phyloP scores from a whole-genome alignment of 2,329 filamentous ascomycete genomes.

The Chrysoporthe puriensis region DNA sequence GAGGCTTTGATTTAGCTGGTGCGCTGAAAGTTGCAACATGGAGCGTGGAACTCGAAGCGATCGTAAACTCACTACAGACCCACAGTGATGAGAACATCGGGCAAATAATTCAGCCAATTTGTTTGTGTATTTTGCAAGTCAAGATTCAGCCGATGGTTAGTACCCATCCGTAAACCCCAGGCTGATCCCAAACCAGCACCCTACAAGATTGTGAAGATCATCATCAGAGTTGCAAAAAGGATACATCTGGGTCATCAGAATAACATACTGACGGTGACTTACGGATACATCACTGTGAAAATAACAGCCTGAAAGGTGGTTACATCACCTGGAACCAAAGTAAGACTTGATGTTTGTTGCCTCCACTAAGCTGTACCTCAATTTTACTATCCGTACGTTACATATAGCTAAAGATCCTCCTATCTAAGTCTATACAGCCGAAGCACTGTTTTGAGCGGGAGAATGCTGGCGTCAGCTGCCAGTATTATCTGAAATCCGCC shows the following conservation, averaged over 20 bases:
- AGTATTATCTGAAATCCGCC: background rate
- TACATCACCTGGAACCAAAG: background rate
- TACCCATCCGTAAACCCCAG: background rate
- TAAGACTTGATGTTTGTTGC: background rate
- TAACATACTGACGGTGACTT: too few relatives aligned
- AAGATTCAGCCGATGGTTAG: background rate
- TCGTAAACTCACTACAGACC: background rate
- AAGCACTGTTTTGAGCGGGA: background rate
- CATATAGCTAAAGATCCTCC: background rate
- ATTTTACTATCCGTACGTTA: background rate
- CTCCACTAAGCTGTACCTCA: background rate
- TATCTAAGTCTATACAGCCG: background rate
- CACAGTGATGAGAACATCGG: background rate
- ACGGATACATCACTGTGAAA: background rate
- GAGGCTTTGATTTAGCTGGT: background rate
- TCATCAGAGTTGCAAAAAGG: background rate
- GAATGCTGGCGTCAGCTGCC: background rate
- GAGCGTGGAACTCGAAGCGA: background rate
- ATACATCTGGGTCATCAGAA: too few relatives aligned
- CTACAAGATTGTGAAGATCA: background rate
- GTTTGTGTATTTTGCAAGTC: background rate
- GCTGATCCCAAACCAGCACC: background rate
- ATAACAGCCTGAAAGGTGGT: background rate
- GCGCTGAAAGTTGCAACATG: background rate
- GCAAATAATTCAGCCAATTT: background rate